These are phyloP conservation scores for Arthromyces matolae DNA, from an alignment of 768 basidiomycete genomes.

Conservation along the genomic window DNA sequence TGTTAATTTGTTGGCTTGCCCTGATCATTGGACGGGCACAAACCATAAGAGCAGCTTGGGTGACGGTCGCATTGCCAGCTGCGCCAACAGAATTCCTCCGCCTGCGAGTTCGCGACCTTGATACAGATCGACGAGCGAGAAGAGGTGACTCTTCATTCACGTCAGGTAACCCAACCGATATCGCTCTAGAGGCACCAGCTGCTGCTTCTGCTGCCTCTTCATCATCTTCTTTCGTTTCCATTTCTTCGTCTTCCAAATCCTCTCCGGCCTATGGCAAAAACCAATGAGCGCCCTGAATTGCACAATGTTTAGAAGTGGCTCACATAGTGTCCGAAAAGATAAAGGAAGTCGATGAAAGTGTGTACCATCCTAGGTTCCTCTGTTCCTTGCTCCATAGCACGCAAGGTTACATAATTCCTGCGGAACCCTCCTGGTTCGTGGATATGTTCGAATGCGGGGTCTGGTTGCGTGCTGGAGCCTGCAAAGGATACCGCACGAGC, in stretches of 20 bases:
- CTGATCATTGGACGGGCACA: slow-evolving; percentile 16
- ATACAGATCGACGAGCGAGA: slow-evolving; percentile 35
- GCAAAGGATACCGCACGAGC: slow-evolving; percentile 70
- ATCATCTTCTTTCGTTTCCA: slow-evolving; percentile 72
- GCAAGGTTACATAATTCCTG: slow-evolving; percentile 77
- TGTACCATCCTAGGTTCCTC: slow-evolving; percentile 65
- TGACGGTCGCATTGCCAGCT: slow-evolving; percentile 84
- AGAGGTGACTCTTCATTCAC: slow-evolving; percentile 56
- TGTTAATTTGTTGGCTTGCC: slow-evolving; percentile 1
- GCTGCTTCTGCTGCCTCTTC: slow-evolving; percentile 34
- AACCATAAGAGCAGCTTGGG: slow-evolving; percentile 93
- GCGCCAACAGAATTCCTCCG: slow-evolving; percentile 53
- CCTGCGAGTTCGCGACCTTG: slow-evolving; percentile 53
- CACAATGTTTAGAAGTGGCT: slow-evolving; percentile 28
- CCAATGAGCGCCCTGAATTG: neutral
- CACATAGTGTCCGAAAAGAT: slow-evolving; percentile 95
- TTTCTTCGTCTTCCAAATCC: slow-evolving; percentile 86
- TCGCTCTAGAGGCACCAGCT: slow-evolving; percentile 9
- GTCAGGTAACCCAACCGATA: slow-evolving; percentile 21
- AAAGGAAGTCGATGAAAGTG: slow-evolving; percentile 93
- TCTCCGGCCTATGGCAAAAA: slow-evolving; percentile 69
- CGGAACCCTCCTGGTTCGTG: slow-evolving; percentile 95
- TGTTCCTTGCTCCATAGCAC: slow-evolving; percentile 61
- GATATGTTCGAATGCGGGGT: slow-evolving; percentile 88
- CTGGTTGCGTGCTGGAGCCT: slow-evolving; percentile 47